Conservation (phyloP, 2,329 filamentous ascomycete species). For the Trichoderma arundinaceum region DNA sequence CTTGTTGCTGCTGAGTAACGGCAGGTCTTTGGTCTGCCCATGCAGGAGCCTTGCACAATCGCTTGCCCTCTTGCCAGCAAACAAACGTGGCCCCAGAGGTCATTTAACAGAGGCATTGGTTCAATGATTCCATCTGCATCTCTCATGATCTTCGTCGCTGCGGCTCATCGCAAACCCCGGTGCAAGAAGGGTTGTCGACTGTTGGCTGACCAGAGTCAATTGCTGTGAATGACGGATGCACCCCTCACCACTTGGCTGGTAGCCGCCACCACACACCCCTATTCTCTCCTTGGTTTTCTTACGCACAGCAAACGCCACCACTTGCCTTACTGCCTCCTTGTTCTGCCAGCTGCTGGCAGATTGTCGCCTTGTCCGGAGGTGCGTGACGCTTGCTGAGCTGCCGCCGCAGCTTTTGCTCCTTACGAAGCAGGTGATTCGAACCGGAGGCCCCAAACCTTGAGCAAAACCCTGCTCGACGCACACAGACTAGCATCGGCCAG, state of each 20-base stretch:
- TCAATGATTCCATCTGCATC: background rate
- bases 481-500: constrained; percentile 12
- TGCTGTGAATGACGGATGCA: constrained; percentile 20
- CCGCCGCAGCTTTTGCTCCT: background rate
- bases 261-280: constrained; percentile 15
- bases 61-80: constrained; percentile 18
- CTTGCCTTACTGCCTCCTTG: background rate
- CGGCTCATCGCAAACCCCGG: background rate
- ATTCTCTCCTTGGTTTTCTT: background rate
- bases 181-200: background rate
- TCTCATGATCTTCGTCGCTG: background rate
- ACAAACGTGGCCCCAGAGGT: background rate
- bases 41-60: constrained; percentile 20
- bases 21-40: background rate
- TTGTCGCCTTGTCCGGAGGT: background rate
- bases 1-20: constrained; percentile 24
- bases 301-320: constrained; percentile 18
- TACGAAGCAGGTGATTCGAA: constrained; percentile 12
- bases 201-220: constrained; percentile 7
- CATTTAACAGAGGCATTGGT: constrained; percentile 6
- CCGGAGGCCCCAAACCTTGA: background rate
- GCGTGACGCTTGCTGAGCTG: background rate
- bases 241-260: constrained; percentile 23
- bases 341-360: background rate
- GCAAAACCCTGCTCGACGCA: background rate